These are phyloP conservation scores for Pseudogymnoascus sp. DNA, from an alignment of 2,329 filamentous ascomycete genomes.

Conservation along the genomic window DNA sequence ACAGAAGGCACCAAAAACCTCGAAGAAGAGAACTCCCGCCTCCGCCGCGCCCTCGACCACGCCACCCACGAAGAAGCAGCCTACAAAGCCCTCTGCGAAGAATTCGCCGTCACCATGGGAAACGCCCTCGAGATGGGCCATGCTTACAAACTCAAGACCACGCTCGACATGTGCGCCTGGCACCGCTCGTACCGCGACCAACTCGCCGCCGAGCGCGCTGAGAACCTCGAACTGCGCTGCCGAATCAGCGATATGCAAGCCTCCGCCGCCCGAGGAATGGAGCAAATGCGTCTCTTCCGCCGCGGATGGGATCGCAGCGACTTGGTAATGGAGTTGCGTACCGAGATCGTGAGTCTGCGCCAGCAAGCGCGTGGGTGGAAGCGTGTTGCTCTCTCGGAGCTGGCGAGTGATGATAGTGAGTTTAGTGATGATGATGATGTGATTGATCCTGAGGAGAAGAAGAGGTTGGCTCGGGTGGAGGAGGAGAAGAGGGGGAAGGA, in stretches of 20 bases:
- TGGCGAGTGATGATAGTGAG: constrained; percentile 47
- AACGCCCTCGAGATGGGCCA: constrained; percentile 55
- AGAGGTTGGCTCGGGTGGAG: constrained; percentile 31
- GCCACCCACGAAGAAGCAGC: constrained; percentile 51
- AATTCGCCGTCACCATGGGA: constrained; percentile 47
- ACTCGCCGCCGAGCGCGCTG: constrained; percentile 55
- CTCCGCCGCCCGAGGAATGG: constrained; percentile 49
- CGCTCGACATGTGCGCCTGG: constrained; percentile 53
- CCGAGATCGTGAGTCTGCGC: constrained; percentile 42
- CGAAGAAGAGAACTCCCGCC: constrained; percentile 50
- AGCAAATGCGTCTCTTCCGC: constrained; percentile 47
- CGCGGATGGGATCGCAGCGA: constrained; percentile 48
- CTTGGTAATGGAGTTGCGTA: constrained; percentile 42
- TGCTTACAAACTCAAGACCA: constrained; percentile 55
- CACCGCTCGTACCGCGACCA: constrained; percentile 58
- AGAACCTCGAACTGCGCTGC: constrained; percentile 53
- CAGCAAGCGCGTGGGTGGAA: constrained; percentile 60
- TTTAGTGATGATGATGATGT: constrained; percentile 58
- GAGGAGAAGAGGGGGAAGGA: constrained; percentile 16
- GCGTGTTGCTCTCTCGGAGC: constrained; percentile 52
- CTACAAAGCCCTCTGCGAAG: constrained; percentile 47
- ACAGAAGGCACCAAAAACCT: constrained; percentile 50
- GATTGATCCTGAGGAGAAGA: constrained; percentile 52
- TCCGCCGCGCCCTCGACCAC: constrained; percentile 54
- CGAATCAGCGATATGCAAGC: constrained; percentile 60